Conservation (phyloP, 2,329 filamentous ascomycete genomes). For the Clonostachys chloroleuca region DNA sequence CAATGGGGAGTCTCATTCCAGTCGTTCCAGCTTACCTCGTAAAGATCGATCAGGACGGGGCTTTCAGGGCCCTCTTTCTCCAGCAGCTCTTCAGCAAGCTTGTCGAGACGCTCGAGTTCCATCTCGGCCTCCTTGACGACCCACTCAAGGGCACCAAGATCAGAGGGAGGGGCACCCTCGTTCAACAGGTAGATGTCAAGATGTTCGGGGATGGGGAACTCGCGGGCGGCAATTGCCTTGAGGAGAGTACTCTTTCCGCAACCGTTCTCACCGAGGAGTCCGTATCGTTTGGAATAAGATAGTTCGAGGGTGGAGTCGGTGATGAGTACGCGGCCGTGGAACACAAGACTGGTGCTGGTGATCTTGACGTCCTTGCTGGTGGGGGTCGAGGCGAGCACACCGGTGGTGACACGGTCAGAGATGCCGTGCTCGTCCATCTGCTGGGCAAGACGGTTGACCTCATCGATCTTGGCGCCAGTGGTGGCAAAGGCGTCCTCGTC, state of each 20-base stretch:
- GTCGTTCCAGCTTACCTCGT: slow-evolving; percentile 67
- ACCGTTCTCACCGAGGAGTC: slow-evolving; percentile 95
- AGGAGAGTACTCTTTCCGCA: slow-evolving; percentile 98
- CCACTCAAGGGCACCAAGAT: slow-evolving; percentile 93
- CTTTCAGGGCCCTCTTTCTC: slow-evolving; percentile 91
- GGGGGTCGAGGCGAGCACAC: slow-evolving; percentile 82
- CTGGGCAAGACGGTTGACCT: slow-evolving; percentile 80
- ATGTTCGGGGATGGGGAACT: slow-evolving; percentile 93
- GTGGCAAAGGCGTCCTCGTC: slow-evolving; percentile 67
- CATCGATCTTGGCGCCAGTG: slow-evolving; percentile 67
- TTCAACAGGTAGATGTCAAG: slow-evolving; percentile 98
- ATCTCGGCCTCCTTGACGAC: slow-evolving; percentile 91
- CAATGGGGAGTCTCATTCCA: background rate
- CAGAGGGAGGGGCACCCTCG: slow-evolving; percentile 86
- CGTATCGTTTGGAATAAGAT: slow-evolving; percentile 88
- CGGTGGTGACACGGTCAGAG: slow-evolving; percentile 96
- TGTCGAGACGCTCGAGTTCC: slow-evolving; percentile 87
- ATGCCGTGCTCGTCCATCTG: slow-evolving; percentile 97
- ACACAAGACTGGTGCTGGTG: slow-evolving; percentile 86
- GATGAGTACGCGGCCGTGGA: slow-evolving; percentile 96
- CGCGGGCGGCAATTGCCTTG: slow-evolving; percentile 88
- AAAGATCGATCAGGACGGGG: slow-evolving; percentile 86
- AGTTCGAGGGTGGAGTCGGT: slow-evolving; percentile 92
- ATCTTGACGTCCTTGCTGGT: slow-evolving; percentile 96
- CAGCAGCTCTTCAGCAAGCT: slow-evolving; percentile 81